Percentiles rank a stretch among this genome's conserved stretches.
Conservation (phyloP, 164 flowering plant genomes). For the Kingdonia uniflora region DNA sequence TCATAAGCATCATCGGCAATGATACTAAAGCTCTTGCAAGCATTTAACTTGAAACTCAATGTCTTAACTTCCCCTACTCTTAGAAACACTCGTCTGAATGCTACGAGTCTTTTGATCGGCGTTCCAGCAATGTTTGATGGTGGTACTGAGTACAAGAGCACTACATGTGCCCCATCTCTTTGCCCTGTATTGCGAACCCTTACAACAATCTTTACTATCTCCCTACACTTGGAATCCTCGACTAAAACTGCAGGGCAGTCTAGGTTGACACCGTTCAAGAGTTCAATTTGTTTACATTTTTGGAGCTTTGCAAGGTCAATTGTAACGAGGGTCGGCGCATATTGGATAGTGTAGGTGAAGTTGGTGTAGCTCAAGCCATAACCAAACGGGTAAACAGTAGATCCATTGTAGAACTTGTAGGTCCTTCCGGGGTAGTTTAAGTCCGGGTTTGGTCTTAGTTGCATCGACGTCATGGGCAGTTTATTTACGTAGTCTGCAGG, state of each 20-base stretch:
- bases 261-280: no score
- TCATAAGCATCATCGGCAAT: background rate
- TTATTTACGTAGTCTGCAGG: conserved; percentile 40
- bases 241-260: background rate
- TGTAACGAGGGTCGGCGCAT: conserved; percentile 15
- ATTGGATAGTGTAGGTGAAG: conserved; percentile 17
- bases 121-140: background rate
- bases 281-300: background rate
- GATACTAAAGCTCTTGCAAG: conserved; percentile 4
- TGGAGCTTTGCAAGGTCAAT: background rate
- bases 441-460: conserved; percentile 32
- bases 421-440: conserved; percentile 73
- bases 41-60: conserved; percentile 1
- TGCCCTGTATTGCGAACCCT: background rate
- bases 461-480: conserved; percentile 73
- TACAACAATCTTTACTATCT: background rate
- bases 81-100: conserved; percentile 3
- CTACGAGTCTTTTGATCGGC: conserved; percentile 1
- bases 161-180: conserved; percentile 3
- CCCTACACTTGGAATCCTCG: background rate
- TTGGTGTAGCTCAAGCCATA: conserved; percentile 61
- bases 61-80: background rate
- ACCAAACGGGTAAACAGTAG: conserved; percentile 61
- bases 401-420: conserved; percentile 66
- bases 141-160: background rate